Conservation (phyloP, 1,284 basidiomycete genomes). For the Polyporus tsugae region DNA sequence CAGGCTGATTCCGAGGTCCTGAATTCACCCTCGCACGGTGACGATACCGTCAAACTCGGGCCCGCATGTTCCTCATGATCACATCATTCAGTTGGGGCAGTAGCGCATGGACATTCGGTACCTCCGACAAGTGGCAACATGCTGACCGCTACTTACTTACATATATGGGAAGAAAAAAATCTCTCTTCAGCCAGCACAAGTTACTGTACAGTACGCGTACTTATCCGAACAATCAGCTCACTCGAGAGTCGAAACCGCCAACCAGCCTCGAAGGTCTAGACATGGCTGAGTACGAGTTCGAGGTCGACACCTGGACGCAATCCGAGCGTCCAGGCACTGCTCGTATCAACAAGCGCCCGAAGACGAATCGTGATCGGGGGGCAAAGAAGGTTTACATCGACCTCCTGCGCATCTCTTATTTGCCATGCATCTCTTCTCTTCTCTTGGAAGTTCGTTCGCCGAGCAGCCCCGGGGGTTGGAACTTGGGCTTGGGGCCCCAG, state of each 20-base stretch:
- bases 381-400: not conserved
- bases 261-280: not conserved
- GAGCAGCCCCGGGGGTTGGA: not conserved
- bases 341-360: not conserved
- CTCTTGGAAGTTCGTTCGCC: not conserved
- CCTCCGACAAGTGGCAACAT: not conserved
- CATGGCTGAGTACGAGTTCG: not conserved
- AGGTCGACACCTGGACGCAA: no score
- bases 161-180: not conserved
- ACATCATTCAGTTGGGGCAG: not conserved
- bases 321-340: constrained; percentile 1
- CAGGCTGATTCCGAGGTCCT: not conserved
- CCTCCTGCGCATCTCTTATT: not conserved
- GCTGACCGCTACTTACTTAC: not conserved
- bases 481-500: not conserved
- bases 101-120: not conserved
- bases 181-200: not conserved
- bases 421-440: not conserved
- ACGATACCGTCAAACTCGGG: no score
- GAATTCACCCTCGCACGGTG: no score
- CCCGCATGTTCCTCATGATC: no score
- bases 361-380: not conserved
- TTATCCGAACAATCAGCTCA: no score
- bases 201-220: not conserved
- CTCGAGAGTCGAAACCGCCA: no score